Base-by-base conservation (phyloP, 2,329 filamentous ascomycete genomes). In the Cadophora sp. region DNA sequence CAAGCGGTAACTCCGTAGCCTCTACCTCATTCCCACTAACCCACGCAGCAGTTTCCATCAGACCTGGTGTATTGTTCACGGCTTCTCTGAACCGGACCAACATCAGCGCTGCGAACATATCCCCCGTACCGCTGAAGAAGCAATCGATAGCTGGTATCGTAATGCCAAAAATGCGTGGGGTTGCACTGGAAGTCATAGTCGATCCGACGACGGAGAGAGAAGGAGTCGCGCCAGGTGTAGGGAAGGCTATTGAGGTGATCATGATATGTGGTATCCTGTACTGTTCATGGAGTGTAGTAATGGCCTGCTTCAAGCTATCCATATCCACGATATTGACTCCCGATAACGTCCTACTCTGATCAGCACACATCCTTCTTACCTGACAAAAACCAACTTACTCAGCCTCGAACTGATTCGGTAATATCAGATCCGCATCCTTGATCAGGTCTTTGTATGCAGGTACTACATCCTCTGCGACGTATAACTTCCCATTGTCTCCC, bases 391-490 rank as follows among this genome's bases (percentile, higher is more conserved):
- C 43, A 11, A 27, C 89, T 73, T 82, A 96, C 93, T 99, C 95
- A 51, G 94, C 93, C 82, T 99, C 96, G 73, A 97, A 99, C 74
- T 98, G 95, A 77, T 99, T 99, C 4, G 96, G 96, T 18, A 98
- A 81, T 65, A 99, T 96, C 72, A 99, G 79, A 79, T 99, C 96
- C 2, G 96, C 95, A 74, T 95, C 85, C 43, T 85, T 85, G 24
- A 98, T 83, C 66, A 97, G 83, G 27, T 83, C 83, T 80, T 93
- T 95, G 79, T 98, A 99, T 16, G 92, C 94, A 0, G 94, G 94
- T 18, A 98, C 92, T 3, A 97, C 93, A 71, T 97, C 93, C 73
- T 95, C 90, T 6, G 91, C 92, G 8, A 99, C 95, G 76, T 99
- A 99, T 14, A 99, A 84, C 72, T 87, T 88, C 59, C 94, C 96